A percentile compares a stretch with the other conserved stretches of the same genome.
phyloP scores from a whole-genome alignment of 176 grass and related monocot species.

The Carex scoparia region DNA sequence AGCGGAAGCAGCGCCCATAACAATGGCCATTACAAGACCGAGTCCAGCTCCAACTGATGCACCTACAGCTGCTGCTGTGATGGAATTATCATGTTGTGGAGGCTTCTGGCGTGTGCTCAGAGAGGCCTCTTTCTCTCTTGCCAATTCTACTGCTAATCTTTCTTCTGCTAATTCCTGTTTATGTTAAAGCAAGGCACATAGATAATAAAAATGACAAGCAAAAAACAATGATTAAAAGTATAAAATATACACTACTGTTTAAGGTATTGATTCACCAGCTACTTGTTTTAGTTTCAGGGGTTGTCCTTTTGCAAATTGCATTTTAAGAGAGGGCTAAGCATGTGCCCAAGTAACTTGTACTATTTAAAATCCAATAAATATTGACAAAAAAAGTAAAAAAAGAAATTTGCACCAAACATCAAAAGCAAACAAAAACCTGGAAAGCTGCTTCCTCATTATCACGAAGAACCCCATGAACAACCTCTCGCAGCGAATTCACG shows the following conservation, averaged over 20 bases:
- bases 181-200: slow-evolving; percentile 5
- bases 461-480: slow-evolving; percentile 54
- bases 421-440: slow-evolving; percentile 40
- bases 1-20: slow-evolving; percentile 91
- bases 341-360: background rate
- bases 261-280: background rate
- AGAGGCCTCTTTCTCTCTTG: slow-evolving; percentile 43
- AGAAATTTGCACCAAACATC: background rate
- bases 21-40: slow-evolving; percentile 82
- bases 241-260: background rate
- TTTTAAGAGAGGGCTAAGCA: background rate
- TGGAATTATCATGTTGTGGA: slow-evolving; percentile 51
- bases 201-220: background rate
- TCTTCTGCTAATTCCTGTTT: slow-evolving; percentile 57
- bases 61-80: slow-evolving; percentile 83
- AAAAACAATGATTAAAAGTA: background rate
- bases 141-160: slow-evolving; percentile 56
- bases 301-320: background rate
- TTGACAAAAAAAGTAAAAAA: background rate
- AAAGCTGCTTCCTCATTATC: slow-evolving; percentile 70
- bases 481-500: slow-evolving; percentile 50
- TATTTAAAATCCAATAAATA: background rate
- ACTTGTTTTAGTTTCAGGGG: background rate
- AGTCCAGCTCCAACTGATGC: slow-evolving; percentile 84
- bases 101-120: slow-evolving; percentile 35